Evolutionary conservation across 2,329 filamentous ascomycete species (phyloP).

Genomic region (Nannizziopsis barbatae): DNA sequence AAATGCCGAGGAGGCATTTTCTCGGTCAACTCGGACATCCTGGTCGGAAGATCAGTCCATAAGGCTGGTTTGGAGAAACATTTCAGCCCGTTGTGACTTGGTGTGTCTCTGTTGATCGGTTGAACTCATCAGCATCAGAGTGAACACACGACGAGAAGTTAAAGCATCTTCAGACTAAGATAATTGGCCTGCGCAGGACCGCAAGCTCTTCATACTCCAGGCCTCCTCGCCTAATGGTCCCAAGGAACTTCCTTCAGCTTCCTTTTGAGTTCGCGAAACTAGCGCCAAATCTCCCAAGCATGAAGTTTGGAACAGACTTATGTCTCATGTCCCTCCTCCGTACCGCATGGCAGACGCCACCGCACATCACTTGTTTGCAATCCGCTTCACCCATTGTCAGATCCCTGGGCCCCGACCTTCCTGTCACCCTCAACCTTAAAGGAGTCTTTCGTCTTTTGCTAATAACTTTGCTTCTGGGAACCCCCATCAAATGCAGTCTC

Average conservation of each 20-base stretch:
- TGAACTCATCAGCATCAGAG: no score
- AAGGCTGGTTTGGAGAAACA: no score
- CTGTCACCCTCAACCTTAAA: constrained; percentile 12
- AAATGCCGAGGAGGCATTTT: constrained; percentile 1
- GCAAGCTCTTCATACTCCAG: no score
- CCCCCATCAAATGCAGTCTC: not conserved
- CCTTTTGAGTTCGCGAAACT: not conserved
- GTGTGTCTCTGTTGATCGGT: no score
- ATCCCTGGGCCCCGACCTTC: constrained; percentile 6
- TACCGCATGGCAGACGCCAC: constrained; percentile 11
- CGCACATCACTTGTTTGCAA: constrained; percentile 12
- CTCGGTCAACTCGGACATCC: constrained; percentile 1
- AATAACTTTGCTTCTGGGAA: not conserved
- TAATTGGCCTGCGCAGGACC: no score
- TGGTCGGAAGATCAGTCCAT: no score
- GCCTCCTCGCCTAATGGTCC: no score
- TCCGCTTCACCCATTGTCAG: constrained; percentile 10
- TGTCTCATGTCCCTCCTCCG: constrained; percentile 6
- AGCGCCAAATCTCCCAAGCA: constrained; percentile 5
- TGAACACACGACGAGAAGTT: no score
- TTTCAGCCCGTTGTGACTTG: no score
- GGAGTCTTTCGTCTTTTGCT: not conserved
- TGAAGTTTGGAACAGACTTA: constrained; percentile 7
- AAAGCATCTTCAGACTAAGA: no score
- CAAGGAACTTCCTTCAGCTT: no score